phyloP scores from a whole-genome alignment of 169 alveolate genomes.

The Babesia ovata region DNA sequence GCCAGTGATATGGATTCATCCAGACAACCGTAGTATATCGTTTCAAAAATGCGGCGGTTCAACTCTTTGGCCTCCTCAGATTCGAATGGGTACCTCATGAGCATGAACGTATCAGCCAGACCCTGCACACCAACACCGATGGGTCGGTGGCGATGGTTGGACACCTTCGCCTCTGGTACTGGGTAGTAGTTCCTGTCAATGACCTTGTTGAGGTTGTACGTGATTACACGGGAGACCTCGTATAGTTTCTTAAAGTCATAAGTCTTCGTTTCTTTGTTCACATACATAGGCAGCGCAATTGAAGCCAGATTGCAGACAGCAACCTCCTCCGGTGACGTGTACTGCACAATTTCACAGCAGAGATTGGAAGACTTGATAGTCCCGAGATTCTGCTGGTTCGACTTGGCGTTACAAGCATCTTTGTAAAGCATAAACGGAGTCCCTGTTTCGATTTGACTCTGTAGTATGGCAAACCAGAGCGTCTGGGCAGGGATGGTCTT shows the following conservation, averaged over 20 bases:
- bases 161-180: slow-evolving; percentile 88
- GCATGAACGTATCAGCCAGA: slow-evolving; percentile 95
- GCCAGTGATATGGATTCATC: slow-evolving; percentile 94
- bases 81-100: slow-evolving; percentile 94
- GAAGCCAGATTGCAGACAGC: slow-evolving; percentile 99
- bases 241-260: slow-evolving; percentile 83
- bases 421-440: slow-evolving; percentile 97
- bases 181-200: slow-evolving; percentile 97
- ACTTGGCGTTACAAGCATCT: slow-evolving; percentile 94
- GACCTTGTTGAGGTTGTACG: slow-evolving; percentile 92
- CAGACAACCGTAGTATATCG: slow-evolving; percentile 96
- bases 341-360: slow-evolving; percentile 97
- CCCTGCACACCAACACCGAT: slow-evolving; percentile 99
- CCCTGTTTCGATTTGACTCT: slow-evolving; percentile 98
- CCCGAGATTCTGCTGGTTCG: slow-evolving; percentile 97
- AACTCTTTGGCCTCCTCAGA: slow-evolving; percentile 90
- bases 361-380: slow-evolving; percentile 94
- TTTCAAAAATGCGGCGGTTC: slow-evolving; percentile 94
- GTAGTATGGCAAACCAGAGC: slow-evolving; percentile 95
- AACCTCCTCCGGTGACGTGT: slow-evolving; percentile 95
- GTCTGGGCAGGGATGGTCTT: slow-evolving; percentile 94
- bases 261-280: slow-evolving; percentile 68
- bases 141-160: slow-evolving; percentile 97
- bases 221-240: slow-evolving; percentile 89
- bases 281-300: slow-evolving; percentile 88